Evolutionary conservation across 2,329 filamentous ascomycete species (phyloP), one percentile per base, ranked within the genome.

Genomic region (Monosporascus sp.): DNA sequence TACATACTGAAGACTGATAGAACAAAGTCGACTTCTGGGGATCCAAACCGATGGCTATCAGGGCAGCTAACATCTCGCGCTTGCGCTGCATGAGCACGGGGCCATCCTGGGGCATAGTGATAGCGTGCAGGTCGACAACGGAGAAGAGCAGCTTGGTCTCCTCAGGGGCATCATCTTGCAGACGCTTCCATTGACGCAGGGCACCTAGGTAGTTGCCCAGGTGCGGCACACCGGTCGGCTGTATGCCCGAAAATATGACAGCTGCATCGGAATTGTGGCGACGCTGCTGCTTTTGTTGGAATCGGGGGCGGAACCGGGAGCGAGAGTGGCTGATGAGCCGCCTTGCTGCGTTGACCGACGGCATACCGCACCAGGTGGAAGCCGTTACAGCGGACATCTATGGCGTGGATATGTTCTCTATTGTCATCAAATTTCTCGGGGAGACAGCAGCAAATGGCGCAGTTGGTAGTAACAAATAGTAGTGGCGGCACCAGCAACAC

Each of bases 131-230:
- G 70, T 99, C 94, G 50, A 96, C 94, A 50, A 99, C 82, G 1
- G 88, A 96, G 72, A 88, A 99, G 27, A 95, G 73, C 20, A 96
- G 75, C 53, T 79, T 85, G 11, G 84, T 82, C 5, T 73, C 74
- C 2, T 77, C 66, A 0, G 73, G 59, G 0, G 83, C 76, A 38
- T 80, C 74, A 55, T 90, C 75, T 60, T 99, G 93, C 7, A 97
- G 77, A 55, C 80, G 78, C 47, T 88, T 87, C 94, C 94, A 99
- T 77, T 90, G 84, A 49, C 84, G 82, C 51, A 99, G 74, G 17
- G 94, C 94, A 25, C 94, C 94, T 11, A 96, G 80, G 70, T 97
- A 99, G 73, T 99, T 99, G 51, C 94, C 94, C 31, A 99, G 74
- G 69, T 99, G 94, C 15, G 94, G 94, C 24, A 95, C 80, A 37